These are phyloP conservation scores for Hibiscus mutabilis DNA, from an alignment of 345 rosid genomes.

Conservation along the genomic window DNA sequence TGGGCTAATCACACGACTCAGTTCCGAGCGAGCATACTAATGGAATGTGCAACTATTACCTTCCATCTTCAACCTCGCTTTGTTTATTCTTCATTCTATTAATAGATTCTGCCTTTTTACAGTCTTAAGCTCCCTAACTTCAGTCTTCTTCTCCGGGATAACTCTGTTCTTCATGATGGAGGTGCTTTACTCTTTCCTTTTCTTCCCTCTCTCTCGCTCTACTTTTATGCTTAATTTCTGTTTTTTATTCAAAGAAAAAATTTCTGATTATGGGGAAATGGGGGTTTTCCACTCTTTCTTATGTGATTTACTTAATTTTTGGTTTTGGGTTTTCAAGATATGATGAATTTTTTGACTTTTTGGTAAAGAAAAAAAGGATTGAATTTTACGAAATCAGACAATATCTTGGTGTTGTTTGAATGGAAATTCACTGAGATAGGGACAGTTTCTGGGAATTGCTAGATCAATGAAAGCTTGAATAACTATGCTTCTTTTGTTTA, in stretches of 20 bases:
- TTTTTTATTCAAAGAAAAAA: background rate
- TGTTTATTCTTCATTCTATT: background rate
- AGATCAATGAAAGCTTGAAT: background rate
- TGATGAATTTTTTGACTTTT: background rate
- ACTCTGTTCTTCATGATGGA: slow-evolving; percentile 51
- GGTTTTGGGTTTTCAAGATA: background rate
- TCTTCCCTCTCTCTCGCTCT: background rate
- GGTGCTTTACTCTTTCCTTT: slow-evolving; percentile 29
- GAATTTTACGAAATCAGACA: background rate
- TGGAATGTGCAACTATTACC: background rate
- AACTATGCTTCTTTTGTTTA: background rate
- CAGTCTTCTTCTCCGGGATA: slow-evolving; percentile 27
- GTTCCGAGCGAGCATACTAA: background rate
- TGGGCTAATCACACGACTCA: background rate
- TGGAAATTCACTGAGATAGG: background rate
- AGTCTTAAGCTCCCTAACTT: slow-evolving; percentile 6
- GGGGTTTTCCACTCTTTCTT: background rate
- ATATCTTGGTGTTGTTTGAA: background rate
- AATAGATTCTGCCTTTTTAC: slow-evolving; percentile 20
- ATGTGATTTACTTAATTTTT: background rate
- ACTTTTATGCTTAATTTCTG: background rate
- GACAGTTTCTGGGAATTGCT: background rate
- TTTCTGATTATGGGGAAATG: background rate
- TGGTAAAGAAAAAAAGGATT: background rate
- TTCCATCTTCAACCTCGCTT: background rate